These are phyloP conservation scores for Solanum virginianum DNA, from an alignment of 257 asterid species.

Conservation along the genomic window DNA sequence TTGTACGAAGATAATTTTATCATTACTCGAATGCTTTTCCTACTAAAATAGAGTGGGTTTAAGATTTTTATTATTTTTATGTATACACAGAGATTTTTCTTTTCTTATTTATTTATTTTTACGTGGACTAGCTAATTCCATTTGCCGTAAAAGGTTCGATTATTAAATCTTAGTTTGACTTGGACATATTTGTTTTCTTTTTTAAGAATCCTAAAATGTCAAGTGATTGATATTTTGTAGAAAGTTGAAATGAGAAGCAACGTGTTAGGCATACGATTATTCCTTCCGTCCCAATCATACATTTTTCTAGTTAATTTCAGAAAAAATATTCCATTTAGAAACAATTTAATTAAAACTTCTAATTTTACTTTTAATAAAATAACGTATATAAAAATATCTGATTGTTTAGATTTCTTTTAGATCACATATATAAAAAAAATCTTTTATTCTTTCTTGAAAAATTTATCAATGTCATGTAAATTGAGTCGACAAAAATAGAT, in stretches of 20 bases:
- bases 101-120: background rate
- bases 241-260: background rate
- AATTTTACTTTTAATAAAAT: background rate
- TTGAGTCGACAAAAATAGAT: background rate
- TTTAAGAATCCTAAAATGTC: background rate
- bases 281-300: background rate
- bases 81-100: background rate
- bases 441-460: background rate
- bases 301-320: background rate
- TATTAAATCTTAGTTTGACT: background rate
- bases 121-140: background rate
- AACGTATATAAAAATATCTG: background rate
- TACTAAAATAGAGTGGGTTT: background rate
- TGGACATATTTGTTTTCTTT: background rate
- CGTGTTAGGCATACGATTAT: background rate
- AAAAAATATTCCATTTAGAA: background rate
- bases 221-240: background rate
- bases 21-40: rapidly evolving
- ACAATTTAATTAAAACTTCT: background rate
- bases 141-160: background rate
- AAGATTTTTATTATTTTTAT: background rate
- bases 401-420: background rate
- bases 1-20: background rate
- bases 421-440: background rate
- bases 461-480: background rate